Evolutionary conservation across 208 protist species (phyloP).

Genomic region (Endotrypanum monterogeii): DNA sequence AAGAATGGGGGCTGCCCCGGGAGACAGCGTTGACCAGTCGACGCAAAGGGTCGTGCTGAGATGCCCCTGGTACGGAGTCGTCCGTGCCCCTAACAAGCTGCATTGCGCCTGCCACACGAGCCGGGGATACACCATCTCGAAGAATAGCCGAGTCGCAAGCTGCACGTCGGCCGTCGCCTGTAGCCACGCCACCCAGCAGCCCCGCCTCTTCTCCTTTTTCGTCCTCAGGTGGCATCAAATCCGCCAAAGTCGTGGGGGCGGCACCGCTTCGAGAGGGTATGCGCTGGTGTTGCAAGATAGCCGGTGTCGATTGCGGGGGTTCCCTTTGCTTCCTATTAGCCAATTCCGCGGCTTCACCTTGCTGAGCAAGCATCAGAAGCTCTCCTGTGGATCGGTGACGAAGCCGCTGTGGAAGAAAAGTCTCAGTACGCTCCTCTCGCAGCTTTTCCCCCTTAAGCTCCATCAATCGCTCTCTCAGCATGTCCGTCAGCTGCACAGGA

Average conservation of each 20-base stretch:
- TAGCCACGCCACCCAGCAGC: background rate
- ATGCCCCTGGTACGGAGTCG: conserved; percentile 30
- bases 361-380: conserved; percentile 25
- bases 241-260: conserved; percentile 38
- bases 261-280: background rate
- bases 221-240: conserved; percentile 29
- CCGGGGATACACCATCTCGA: conserved; percentile 27
- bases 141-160: conserved; percentile 15
- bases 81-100: conserved; percentile 14
- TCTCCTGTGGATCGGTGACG: conserved; percentile 36
- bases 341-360: conserved; percentile 2
- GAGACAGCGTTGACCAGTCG: conserved; percentile 18
- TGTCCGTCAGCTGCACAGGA: conserved; percentile 86
- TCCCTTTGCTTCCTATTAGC: background rate
- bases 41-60: conserved; percentile 22
- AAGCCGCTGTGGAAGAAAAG: conserved; percentile 69
- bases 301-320: background rate
- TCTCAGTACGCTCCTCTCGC: conserved; percentile 76
- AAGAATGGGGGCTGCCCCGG: conserved; percentile 3
- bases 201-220: conserved; percentile 17
- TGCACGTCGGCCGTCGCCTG: background rate
- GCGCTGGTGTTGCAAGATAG: background rate
- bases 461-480: conserved; percentile 88
- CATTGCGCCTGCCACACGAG: conserved; percentile 9
- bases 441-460: conserved; percentile 83